Percentiles rank a stretch among this genome's conserved stretches.
These are phyloP conservation scores for Tolypocladium ovalisporum DNA, from an alignment of 2,329 filamentous ascomycete genomes.

Conservation along the genomic window DNA sequence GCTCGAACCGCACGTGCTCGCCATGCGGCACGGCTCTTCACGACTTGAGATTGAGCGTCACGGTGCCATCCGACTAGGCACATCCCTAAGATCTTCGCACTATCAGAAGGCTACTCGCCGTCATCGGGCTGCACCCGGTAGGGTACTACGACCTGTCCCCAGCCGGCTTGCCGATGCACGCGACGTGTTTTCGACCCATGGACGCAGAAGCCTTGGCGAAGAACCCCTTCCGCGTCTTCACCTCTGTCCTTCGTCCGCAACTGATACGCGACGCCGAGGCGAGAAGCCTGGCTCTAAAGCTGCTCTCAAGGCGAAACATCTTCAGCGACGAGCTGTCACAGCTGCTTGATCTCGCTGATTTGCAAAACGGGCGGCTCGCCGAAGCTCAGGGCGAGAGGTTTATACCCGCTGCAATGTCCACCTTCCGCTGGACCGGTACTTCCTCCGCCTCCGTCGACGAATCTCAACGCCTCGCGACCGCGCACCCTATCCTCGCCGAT, in stretches of 20 bases:
- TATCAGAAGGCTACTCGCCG: not conserved
- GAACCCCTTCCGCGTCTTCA: not conserved
- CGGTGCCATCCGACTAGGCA: not conserved
- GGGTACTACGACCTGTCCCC: not conserved
- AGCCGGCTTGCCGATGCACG: not conserved
- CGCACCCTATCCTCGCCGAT: not conserved
- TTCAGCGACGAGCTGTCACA: not conserved
- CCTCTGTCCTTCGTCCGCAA: not conserved
- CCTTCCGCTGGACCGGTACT: not conserved
- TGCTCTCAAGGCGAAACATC: not conserved
- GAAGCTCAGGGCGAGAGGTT: not conserved
- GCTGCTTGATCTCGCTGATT: not conserved
- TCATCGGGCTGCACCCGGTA: not conserved
- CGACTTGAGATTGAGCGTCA: not conserved
- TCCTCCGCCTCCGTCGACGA: not conserved
- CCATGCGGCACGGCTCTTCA: not conserved
- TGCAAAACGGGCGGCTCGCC: not conserved
- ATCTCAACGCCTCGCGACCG: not conserved
- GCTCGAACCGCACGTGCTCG: not conserved
- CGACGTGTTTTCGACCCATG: not conserved
- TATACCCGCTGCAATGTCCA: not conserved
- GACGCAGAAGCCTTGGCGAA: not conserved
- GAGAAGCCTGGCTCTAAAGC: not conserved
- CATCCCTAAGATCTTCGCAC: not conserved
- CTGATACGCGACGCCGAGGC: not conserved